Evolutionary conservation across 2,329 filamentous ascomycete genomes (phyloP).

Genomic region (Fusarium sp.): DNA sequence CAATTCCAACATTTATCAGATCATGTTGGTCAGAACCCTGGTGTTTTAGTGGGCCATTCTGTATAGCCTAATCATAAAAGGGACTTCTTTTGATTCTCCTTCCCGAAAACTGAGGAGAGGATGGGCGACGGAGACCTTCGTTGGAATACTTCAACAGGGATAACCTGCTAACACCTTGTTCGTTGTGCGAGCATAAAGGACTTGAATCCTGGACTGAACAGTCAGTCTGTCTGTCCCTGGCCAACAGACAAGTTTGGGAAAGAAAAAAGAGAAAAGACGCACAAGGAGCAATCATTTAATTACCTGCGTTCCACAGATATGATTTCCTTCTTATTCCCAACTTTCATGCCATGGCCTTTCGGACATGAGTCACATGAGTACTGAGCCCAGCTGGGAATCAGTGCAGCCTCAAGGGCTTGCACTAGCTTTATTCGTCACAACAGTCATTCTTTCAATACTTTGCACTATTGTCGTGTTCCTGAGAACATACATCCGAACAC

Average conservation of each 20-base stretch:
- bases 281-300: neutral
- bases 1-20: neutral
- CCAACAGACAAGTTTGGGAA: too few species aligned
- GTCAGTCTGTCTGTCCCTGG: neutral
- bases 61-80: too few species aligned
- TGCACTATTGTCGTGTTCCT: constrained; percentile 1
- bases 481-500: neutral
- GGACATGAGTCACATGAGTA: neutral
- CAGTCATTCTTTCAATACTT: neutral
- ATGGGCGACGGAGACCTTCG: too few species aligned
- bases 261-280: neutral
- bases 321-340: neutral
- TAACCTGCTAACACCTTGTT: too few species aligned
- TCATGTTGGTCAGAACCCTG: neutral
- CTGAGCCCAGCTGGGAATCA: neutral
- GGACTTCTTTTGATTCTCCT: too few species aligned
- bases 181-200: neutral
- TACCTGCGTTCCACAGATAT: too few species aligned
- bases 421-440: neutral
- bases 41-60: neutral
- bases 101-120: too few species aligned
- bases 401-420: constrained; percentile 11
- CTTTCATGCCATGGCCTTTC: neutral
- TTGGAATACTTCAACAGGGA: too few species aligned
- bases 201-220: neutral